These are phyloP conservation scores for Polyplosphaeria fusca DNA, from an alignment of 495 filamentous ascomycete genomes.

Conservation along the genomic window DNA sequence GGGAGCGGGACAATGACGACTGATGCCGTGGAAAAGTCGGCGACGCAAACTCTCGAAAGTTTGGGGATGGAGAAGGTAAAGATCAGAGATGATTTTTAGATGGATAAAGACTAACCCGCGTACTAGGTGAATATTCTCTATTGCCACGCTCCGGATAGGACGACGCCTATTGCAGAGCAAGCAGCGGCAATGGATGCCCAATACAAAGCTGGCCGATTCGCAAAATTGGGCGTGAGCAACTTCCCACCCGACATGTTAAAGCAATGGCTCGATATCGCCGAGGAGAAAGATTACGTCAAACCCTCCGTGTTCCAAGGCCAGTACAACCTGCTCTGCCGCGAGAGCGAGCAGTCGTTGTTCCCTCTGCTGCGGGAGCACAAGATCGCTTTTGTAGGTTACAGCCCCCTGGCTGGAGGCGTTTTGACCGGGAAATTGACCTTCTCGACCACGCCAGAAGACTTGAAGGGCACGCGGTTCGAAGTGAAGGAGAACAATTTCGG, in stretches of 20 bases:
- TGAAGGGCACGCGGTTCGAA: constrained; percentile 12
- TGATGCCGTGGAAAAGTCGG: neutral
- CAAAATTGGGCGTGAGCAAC: constrained; percentile 45
- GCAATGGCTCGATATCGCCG: constrained; percentile 42
- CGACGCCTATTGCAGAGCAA: constrained; percentile 10
- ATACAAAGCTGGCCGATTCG: neutral
- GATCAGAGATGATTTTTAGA: too few species aligned
- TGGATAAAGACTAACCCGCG: too few species aligned
- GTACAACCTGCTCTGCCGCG: constrained; percentile 45
- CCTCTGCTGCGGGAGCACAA: constrained; percentile 11
- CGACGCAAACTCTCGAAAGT: neutral
- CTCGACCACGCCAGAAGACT: neutral
- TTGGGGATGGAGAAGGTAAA: neutral
- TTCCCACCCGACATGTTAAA: constrained; percentile 37
- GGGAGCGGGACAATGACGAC: constrained; percentile 6
- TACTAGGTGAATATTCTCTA: too few species aligned
- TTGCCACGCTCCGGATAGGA: constrained; percentile 8
- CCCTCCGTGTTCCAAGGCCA: constrained; percentile 37
- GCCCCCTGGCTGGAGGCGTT: constrained; percentile 14
- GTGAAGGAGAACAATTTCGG: neutral
- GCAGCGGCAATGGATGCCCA: constrained; percentile 2
- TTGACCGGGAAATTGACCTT: constrained; percentile 43
- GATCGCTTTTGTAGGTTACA: constrained; percentile 5
- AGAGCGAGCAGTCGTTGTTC: constrained; percentile 20
- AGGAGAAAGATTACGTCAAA: constrained; percentile 27